phyloP scores from a whole-genome alignment of 2,329 filamentous ascomycete genomes.

The Peltaster fructicola region DNA sequence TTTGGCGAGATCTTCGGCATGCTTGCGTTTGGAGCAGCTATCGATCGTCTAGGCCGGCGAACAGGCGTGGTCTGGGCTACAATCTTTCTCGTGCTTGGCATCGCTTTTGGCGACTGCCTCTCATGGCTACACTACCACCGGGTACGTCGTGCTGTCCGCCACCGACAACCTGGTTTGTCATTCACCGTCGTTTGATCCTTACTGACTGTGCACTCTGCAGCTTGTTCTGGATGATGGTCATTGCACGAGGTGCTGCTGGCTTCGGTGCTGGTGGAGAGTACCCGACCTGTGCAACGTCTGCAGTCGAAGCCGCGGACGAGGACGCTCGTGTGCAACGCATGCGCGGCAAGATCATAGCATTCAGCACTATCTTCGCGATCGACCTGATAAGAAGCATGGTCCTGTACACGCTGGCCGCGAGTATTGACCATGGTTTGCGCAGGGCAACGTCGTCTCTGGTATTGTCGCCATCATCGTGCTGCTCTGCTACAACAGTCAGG shows the following conservation, averaged over 20 bases:
- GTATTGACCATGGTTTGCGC: slow-evolving; percentile 31
- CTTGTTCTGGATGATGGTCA: slow-evolving; percentile 26
- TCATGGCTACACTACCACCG: slow-evolving; percentile 11
- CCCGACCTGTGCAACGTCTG: slow-evolving; percentile 31
- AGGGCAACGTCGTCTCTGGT: slow-evolving; percentile 35
- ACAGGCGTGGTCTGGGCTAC: slow-evolving; percentile 19
- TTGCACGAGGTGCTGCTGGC: slow-evolving; percentile 28
- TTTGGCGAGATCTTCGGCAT: slow-evolving; percentile 20
- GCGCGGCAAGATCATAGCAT: no score
- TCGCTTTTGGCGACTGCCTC: slow-evolving; percentile 17
- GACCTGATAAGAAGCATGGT: no score
- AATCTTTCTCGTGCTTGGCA: slow-evolving; percentile 17
- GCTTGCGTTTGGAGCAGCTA: slow-evolving; percentile 18
- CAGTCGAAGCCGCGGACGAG: slow-evolving; percentile 38
- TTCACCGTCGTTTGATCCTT: no score
- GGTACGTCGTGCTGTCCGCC: no score
- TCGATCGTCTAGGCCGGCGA: slow-evolving; percentile 18
- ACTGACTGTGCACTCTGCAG: no score
- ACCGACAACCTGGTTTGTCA: no score
- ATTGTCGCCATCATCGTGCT: slow-evolving; percentile 33
- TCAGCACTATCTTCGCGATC: no score
- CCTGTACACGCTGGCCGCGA: slow-evolving; percentile 38
- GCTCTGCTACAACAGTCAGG: slow-evolving; percentile 29
- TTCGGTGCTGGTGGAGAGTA: slow-evolving; percentile 33
- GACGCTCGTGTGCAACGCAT: no score